These are phyloP conservation scores for Phaffomyces antillensis DNA, from an alignment of 805 yeast species.

Conservation along the genomic window DNA sequence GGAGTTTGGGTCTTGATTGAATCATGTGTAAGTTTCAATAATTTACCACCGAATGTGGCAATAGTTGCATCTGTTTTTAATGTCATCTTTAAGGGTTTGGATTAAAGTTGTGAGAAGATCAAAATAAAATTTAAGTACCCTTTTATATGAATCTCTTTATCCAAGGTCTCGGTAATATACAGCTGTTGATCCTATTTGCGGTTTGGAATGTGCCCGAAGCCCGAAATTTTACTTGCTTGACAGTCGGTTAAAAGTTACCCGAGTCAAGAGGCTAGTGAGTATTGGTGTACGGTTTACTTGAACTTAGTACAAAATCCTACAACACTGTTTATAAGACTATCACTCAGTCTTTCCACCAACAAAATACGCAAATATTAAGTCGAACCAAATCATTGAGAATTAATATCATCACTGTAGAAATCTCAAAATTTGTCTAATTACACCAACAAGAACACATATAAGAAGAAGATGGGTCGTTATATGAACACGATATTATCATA, in stretches of 20 bases:
- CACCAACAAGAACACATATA: conserved; percentile 43
- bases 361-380: too few species aligned
- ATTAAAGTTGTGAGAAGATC: background rate
- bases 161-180: background rate
- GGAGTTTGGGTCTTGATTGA: conserved; percentile 57
- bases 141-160: background rate
- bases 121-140: background rate
- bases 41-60: conserved; percentile 62
- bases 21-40: conserved; percentile 68
- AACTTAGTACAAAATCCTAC: too few species aligned
- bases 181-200: conserved; percentile 3
- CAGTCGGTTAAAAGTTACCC: too few species aligned
- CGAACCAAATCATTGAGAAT: conserved; percentile 21
- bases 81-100: conserved; percentile 5
- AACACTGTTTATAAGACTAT: too few species aligned
- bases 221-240: too few species aligned
- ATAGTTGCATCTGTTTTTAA: conserved; percentile 23
- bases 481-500: conserved; percentile 44
- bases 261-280: too few species aligned
- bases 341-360: too few species aligned
- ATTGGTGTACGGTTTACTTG: too few species aligned
- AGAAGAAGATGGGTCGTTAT: conserved; percentile 42
- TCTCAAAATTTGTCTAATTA: conserved; percentile 46
- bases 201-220: too few species aligned
- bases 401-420: conserved; percentile 46